Evolutionary conservation across 352 stramenopile species (phyloP).

Genomic region (Pythium guiyangense): DNA sequence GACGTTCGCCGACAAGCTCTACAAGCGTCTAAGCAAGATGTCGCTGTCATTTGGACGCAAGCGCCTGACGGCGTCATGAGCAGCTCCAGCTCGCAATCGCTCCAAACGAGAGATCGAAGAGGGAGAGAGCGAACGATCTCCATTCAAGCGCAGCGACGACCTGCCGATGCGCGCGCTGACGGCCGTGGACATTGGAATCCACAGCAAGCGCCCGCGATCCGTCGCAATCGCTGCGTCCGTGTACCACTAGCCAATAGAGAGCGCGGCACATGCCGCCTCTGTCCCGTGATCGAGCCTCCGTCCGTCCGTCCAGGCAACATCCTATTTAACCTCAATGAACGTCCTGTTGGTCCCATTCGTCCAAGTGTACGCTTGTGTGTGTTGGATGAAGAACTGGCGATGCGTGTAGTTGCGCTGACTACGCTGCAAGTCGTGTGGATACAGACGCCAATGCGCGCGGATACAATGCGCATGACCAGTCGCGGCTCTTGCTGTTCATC

Average conservation of each 20-base stretch:
- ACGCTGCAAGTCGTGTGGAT: not conserved
- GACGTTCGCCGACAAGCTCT: conserved; percentile 58
- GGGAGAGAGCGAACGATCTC: not conserved
- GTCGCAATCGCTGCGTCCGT: conserved; percentile 1
- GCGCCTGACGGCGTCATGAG: conserved; percentile 15
- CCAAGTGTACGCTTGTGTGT: not conserved
- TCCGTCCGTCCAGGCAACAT: not conserved
- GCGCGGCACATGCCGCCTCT: not conserved
- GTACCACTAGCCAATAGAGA: conserved; percentile 16
- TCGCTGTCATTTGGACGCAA: conserved; percentile 26
- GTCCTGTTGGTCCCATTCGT: not conserved
- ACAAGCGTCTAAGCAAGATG: conserved; percentile 42
- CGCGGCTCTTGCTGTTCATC: too few species aligned
- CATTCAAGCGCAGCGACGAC: not conserved
- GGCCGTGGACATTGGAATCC: conserved; percentile 16
- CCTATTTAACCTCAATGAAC: not conserved
- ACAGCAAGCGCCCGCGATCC: not conserved
- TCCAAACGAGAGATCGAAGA: too few species aligned
- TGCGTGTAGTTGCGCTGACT: not conserved
- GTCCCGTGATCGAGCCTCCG: too few species aligned
- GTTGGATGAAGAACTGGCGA: not conserved
- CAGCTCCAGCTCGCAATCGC: too few species aligned
- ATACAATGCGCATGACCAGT: too few species aligned
- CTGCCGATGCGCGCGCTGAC: not conserved
- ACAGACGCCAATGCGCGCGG: too few species aligned